Base-by-base conservation (phyloP, 1,284 basidiomycete species). In the Tilletiopsis washingtonensis region DNA sequence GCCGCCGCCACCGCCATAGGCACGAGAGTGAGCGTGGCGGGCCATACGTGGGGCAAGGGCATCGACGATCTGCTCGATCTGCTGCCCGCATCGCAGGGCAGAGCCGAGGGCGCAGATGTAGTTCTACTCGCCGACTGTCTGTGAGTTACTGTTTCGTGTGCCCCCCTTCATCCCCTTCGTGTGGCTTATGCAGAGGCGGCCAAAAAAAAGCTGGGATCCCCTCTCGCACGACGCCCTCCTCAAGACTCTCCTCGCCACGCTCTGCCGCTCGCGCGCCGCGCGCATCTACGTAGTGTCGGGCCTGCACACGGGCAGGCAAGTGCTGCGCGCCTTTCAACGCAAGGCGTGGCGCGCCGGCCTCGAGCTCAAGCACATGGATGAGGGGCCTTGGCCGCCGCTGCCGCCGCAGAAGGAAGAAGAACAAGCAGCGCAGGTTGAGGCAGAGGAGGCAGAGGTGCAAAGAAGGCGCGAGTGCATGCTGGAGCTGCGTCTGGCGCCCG, bases 91-190 rank as follows among this genome's bases (percentile, higher is more conserved):
- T 17, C 32, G 27, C 38, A 19, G 19, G 29, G n/a, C n/a, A n/a
- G 12, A 2, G 17, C 38, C 2, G 45, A 40, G 7, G 17, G 17
- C n/a, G 48, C 61, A 40, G 63, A 68, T 41, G 45, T 49, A 20
- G 41, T 72, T n/a, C 47, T 72, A 11, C 43, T 72, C 3, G 69
- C 68, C n/a, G 69, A 72, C 45, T 71, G 69, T 29, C 32, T 72
- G 7, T 40, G 19, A 40, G 25, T n/a, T n/a, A n/a, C n/a, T n/a
- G n/a, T n/a, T n/a, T n/a, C n/a, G n/a, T n/a, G n/a, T n/a, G n/a
- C n/a, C n/a, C n/a, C n/a, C n/a, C n/a, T n/a, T n/a, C n/a, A n/a
- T n/a, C n/a, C n/a, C n/a, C n/a, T n/a, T n/a, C n/a, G n/a, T n/a
- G n/a, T n/a, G n/a, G n/a, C n/a, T n/a, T n/a, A n/a, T 14, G 6